phyloP scores from a whole-genome alignment of 2,329 filamentous ascomycete species.

The Fonsecaea pedrosoi region DNA sequence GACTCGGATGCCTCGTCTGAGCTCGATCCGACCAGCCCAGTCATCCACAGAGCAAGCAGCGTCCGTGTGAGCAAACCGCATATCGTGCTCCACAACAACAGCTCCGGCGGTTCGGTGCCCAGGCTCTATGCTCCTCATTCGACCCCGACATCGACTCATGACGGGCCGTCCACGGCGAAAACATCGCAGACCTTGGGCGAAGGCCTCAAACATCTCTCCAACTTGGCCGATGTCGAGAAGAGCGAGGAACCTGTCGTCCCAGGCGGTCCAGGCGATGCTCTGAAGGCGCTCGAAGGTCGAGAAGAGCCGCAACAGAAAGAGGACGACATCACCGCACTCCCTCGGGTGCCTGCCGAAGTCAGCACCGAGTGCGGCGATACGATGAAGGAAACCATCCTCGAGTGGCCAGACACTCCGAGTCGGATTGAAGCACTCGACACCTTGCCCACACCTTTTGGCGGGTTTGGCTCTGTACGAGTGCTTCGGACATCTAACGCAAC shows the following conservation, averaged over 20 bases:
- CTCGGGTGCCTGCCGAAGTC: constrained; percentile 10
- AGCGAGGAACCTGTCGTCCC: background rate
- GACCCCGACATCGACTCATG: constrained; percentile 6
- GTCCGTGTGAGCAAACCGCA: constrained; percentile 37
- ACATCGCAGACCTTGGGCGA: constrained; percentile 8
- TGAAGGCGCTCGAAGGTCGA: constrained; percentile 33
- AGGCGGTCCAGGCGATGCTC: constrained; percentile 27
- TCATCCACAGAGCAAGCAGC: constrained; percentile 40
- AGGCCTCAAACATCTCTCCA: constrained; percentile 12
- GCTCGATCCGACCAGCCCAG: constrained; percentile 27
- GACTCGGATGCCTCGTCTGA: constrained; percentile 34
- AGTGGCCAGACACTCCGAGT: constrained; percentile 27
- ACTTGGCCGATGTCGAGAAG: constrained; percentile 7
- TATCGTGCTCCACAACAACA: constrained; percentile 37
- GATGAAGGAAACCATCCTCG: constrained; percentile 30
- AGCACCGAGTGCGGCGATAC: constrained; percentile 6
- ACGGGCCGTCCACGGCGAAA: background rate
- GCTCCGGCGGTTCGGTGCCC: constrained; percentile 29
- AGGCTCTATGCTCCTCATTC: constrained; percentile 25
- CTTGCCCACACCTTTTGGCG: constrained; percentile 35
- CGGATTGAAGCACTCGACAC: constrained; percentile 31
- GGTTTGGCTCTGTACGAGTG: constrained; percentile 37
- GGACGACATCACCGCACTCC: constrained; percentile 8
- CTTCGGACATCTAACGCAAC: constrained; percentile 17
- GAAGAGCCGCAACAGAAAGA: background rate